Evolutionary conservation across 1,284 basidiomycete species (phyloP), one percentile per base, ranked within the genome.

Genomic region (Leccinum variabile): DNA sequence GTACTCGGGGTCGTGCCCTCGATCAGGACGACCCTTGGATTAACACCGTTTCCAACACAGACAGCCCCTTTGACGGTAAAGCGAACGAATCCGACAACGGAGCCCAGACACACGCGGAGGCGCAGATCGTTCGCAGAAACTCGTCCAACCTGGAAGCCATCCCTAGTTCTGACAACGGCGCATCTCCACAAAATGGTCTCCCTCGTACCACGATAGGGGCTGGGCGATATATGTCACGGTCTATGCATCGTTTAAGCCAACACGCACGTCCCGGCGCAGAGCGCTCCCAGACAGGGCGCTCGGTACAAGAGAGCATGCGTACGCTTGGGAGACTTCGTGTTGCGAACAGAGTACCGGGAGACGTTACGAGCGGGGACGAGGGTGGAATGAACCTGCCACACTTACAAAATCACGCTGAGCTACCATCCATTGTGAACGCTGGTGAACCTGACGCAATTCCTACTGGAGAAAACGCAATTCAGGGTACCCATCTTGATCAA

Each of bases 301-400:
- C 68, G 0, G 74, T 74, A 5, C 75, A 73, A 58, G 73, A 75
- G 61, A 76, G 66, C 65, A 79, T 59, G 60, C 76, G 61, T 71
- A 79, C 62, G 22, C 70, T 79, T 14, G 79, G 80, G 10, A 68
- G 64, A 16, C 73, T 82, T 14, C 75, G 73, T 58, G 75, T 82
- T 50, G 69, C 77, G 30, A 81, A 82, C 67, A 73, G 78, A 57
- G 70, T 76, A 16, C 79, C 80, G 2, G 81, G 80, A 8, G 80
- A 82, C 55, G 62, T 79, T 53, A 73, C 73, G 3, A 77, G 76
- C n/a, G 74, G 78, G 7, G 78, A 78, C 60, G 79, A 79, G 39
- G 76, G 78, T 13, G 67, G 63, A 18, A 54, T 57, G 37, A 70
- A 62, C 55, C 3, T 59, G 2, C 22, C 58, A 30, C 63, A 60